Conservation (phyloP, 495 filamentous ascomycete species). For the Glutinoglossum americanum region DNA sequence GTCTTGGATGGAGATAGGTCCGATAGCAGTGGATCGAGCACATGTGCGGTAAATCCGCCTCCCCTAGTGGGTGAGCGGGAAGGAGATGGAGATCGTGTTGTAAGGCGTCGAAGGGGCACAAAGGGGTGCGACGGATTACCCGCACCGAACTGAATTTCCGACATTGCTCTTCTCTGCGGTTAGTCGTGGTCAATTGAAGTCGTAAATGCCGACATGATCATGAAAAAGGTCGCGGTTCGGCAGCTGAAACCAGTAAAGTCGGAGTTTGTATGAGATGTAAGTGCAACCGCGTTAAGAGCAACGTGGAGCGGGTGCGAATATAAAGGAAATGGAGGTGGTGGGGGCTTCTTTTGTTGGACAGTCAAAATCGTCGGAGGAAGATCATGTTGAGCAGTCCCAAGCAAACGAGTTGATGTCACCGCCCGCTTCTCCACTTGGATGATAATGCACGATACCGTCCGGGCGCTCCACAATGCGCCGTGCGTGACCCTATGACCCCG, state of each 20-base stretch:
- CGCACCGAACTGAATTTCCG: background rate
- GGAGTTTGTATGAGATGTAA: background rate
- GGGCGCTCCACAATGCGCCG: background rate
- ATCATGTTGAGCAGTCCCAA: background rate
- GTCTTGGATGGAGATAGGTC: slow-evolving; percentile 1
- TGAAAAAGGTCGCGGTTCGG: background rate
- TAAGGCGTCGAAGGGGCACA: background rate
- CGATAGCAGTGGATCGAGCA: background rate
- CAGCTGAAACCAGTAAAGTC: background rate
- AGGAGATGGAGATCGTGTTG: background rate
- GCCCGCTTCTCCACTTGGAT: background rate
- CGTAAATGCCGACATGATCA: background rate
- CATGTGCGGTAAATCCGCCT: background rate
- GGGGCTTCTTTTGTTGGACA: background rate
- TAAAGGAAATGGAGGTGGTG: background rate
- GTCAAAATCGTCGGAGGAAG: background rate
- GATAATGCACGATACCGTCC: background rate
- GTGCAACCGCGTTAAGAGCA: background rate
- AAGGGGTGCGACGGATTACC: background rate
- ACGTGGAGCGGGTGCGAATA: background rate
- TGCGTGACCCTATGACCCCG: background rate
- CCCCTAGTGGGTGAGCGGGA: background rate
- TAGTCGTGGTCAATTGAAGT: background rate
- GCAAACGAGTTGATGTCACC: slow-evolving; percentile 2
- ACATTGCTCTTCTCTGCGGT: background rate